Conservation (phyloP, 176 grass and related monocot species). For the Olyra latifolia region DNA sequence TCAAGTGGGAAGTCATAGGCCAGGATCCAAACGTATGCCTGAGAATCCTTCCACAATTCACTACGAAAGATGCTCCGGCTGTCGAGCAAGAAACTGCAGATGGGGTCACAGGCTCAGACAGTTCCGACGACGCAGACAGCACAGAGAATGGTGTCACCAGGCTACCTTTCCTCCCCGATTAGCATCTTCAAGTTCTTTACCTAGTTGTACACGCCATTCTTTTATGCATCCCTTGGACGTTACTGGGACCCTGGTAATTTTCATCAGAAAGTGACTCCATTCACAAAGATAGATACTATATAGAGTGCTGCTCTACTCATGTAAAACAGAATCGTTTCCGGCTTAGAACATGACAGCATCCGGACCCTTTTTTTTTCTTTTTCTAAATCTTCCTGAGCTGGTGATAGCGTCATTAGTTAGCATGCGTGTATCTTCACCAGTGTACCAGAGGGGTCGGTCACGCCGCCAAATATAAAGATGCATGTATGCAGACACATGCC, state of each 20-base stretch:
- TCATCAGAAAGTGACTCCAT: background rate
- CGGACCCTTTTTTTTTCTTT: background rate
- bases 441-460: background rate
- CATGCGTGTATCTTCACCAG: background rate
- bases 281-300: background rate
- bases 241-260: background rate
- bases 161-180: constrained; percentile 68
- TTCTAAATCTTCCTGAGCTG: background rate
- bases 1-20: constrained; percentile 62
- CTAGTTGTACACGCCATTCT: constrained; percentile 1
- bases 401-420: background rate
- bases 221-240: background rate
- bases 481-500: background rate
- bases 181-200: background rate
- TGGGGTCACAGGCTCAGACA: constrained; percentile 22
- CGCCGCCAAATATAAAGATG: background rate
- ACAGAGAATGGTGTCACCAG: constrained; percentile 51
- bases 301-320: constrained; percentile 29
- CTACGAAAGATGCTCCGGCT: background rate
- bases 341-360: background rate
- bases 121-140: constrained; percentile 24
- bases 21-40: constrained; percentile 44
- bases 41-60: constrained; percentile 55
- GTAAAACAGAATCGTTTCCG: background rate
- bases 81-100: constrained; percentile 1